Conservation (phyloP, 1,139 yeast species). For the Sugiyamaella paludigena region DNA sequence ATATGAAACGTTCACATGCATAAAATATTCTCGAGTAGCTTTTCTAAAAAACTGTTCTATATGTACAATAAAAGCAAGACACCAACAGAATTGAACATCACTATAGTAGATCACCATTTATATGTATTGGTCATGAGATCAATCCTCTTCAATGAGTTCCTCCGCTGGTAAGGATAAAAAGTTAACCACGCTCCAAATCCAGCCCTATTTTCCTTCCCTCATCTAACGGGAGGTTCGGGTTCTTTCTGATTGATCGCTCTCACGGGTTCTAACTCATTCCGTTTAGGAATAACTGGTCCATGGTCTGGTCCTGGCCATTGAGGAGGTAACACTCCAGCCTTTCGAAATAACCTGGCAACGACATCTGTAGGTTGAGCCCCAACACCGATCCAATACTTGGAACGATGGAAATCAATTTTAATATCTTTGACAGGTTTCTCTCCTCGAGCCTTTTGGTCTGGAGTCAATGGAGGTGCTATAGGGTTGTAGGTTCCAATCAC, state of each 20-base stretch:
- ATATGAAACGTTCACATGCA: too few relatives aligned
- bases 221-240: slow-evolving; percentile 9
- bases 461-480: slow-evolving; percentile 65
- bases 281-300: slow-evolving; percentile 26
- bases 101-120: too few relatives aligned
- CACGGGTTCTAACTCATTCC: slow-evolving; percentile 19
- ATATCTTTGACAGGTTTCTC: slow-evolving; percentile 77
- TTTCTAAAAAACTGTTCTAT: too few relatives aligned
- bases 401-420: slow-evolving; percentile 77
- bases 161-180: too few relatives aligned
- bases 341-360: slow-evolving; percentile 72
- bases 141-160: too few relatives aligned
- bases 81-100: too few relatives aligned
- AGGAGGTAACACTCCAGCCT: slow-evolving; percentile 57
- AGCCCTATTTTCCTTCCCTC: background rate
- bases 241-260: slow-evolving; percentile 3
- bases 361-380: slow-evolving; percentile 96
- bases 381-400: slow-evolving; percentile 97
- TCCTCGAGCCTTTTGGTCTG: slow-evolving; percentile 49
- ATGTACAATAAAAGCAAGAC: too few relatives aligned
- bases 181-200: too few relatives aligned
- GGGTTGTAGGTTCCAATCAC: slow-evolving; percentile 95
- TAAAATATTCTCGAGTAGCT: too few relatives aligned
- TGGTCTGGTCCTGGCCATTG: slow-evolving; percentile 56
- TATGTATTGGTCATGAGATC: too few relatives aligned